These are phyloP conservation scores for Musa acuminata DNA, from an alignment of 176 grass and related monocot genomes.

Conservation along the genomic window DNA sequence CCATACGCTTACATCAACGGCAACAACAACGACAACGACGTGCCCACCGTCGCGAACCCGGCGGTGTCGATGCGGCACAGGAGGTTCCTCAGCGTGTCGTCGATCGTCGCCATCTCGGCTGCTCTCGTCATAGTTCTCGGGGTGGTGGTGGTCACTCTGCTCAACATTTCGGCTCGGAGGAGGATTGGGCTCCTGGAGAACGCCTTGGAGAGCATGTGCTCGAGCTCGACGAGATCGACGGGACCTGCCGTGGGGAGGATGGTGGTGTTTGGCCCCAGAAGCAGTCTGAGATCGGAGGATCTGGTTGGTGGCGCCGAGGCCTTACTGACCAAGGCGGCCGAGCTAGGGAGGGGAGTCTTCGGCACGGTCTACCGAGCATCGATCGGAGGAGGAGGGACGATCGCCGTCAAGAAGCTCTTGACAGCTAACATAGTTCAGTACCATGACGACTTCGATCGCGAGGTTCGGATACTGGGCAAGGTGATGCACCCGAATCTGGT, in stretches of 20 bases:
- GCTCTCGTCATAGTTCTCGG: slow-evolving; percentile 56
- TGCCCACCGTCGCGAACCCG: slow-evolving; percentile 4
- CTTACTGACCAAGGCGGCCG: slow-evolving; percentile 62
- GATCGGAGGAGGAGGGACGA: slow-evolving; percentile 32
- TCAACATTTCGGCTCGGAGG: slow-evolving; percentile 63
- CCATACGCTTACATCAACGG: slow-evolving; percentile 60
- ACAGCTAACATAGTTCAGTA: slow-evolving; percentile 41
- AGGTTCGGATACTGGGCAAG: slow-evolving; percentile 77
- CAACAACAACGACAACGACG: slow-evolving; percentile 22
- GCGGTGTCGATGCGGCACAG: slow-evolving; percentile 18
- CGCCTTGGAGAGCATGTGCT: slow-evolving; percentile 48
- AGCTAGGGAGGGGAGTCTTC: slow-evolving; percentile 52
- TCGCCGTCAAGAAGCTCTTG: slow-evolving; percentile 62
- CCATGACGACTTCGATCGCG: slow-evolving; percentile 75
- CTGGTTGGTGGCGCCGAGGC: slow-evolving; percentile 53
- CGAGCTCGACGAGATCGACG: slow-evolving; percentile 27
- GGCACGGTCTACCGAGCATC: slow-evolving; percentile 62
- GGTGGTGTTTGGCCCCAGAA: slow-evolving; percentile 56
- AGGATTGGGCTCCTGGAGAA: slow-evolving; percentile 28
- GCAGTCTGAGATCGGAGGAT: slow-evolving; percentile 64
- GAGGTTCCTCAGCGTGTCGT: slow-evolving; percentile 64
- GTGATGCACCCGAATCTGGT: slow-evolving; percentile 68
- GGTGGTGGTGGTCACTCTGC: slow-evolving; percentile 48
- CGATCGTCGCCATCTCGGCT: slow-evolving; percentile 76
- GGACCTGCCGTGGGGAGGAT: slow-evolving; percentile 57